Conservation (phyloP, 495 filamentous ascomycete species). For the Neurospora sp. region DNA sequence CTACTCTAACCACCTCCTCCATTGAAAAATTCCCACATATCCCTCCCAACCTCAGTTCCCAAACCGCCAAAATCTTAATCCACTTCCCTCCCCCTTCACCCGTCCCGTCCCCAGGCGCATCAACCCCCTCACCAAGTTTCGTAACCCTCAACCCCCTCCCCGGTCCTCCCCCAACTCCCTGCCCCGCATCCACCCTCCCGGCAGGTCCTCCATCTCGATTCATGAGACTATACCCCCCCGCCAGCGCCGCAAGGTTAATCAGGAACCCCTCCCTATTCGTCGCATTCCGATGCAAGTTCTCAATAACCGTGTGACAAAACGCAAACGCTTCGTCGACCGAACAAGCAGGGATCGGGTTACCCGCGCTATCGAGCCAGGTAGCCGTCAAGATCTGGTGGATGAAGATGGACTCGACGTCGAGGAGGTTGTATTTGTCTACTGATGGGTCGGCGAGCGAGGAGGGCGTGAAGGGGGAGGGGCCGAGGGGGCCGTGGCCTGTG, state of each 20-base stretch:
- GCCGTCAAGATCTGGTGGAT: slow-evolving; percentile 29
- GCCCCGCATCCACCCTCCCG: slow-evolving; percentile 16
- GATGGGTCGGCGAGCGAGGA: slow-evolving; percentile 18
- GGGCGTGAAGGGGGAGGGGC: slow-evolving; percentile 4
- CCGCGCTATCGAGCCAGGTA: slow-evolving; percentile 32
- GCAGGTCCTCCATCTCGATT: slow-evolving; percentile 22
- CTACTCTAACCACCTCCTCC: slow-evolving; percentile 35
- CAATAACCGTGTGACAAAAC: slow-evolving; percentile 33
- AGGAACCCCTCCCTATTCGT: slow-evolving; percentile 38
- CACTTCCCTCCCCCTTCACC: slow-evolving; percentile 19
- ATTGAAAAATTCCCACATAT: slow-evolving; percentile 35
- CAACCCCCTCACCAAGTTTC: slow-evolving; percentile 28
- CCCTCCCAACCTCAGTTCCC: slow-evolving; percentile 37
- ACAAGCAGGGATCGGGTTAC: slow-evolving; percentile 23
- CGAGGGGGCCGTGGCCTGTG: background rate
- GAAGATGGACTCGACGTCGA: slow-evolving; percentile 37
- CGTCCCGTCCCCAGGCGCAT: slow-evolving; percentile 22
- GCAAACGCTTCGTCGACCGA: slow-evolving; percentile 38
- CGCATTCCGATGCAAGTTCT: slow-evolving; percentile 31
- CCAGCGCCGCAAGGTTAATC: slow-evolving; percentile 42
- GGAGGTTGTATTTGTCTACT: slow-evolving; percentile 34
- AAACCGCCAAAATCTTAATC: slow-evolving; percentile 32
- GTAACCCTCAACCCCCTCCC: slow-evolving; percentile 24
- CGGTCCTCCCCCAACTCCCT: slow-evolving; percentile 18
- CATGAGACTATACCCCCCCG: slow-evolving; percentile 36